These are phyloP conservation scores for Arabidopsis suecica DNA, from an alignment of 345 rosid genomes.

Conservation along the genomic window DNA sequence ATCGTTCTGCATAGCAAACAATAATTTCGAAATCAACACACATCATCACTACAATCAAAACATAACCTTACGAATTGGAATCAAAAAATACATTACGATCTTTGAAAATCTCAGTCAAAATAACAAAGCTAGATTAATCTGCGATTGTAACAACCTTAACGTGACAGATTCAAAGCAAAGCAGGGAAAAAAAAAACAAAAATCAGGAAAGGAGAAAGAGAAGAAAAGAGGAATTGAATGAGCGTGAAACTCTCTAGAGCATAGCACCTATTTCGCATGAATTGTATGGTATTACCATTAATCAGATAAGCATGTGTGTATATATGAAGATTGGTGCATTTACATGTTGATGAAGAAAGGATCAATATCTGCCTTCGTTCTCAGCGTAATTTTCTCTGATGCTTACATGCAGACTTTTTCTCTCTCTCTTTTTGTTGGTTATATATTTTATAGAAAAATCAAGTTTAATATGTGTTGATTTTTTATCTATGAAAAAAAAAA, in stretches of 20 bases:
- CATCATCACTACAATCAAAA: not conserved
- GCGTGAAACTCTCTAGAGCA: conserved; percentile 40
- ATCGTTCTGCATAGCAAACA: conserved; percentile 15
- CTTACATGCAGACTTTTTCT: conserved; percentile 39
- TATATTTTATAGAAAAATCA: not conserved
- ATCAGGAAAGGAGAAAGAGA: not conserved
- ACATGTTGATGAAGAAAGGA: not conserved
- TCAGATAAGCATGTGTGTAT: not conserved
- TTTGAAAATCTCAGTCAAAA: too few relatives aligned
- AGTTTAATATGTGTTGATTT: not conserved
- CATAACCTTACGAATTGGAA: not conserved
- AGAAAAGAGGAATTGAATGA: conserved; percentile 31
- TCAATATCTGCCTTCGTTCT: conserved; percentile 28
- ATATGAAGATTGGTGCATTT: not conserved
- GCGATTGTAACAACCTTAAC: not conserved
- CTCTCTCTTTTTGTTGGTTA: not conserved
- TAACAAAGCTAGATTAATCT: not conserved
- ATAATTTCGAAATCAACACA: conserved; percentile 6
- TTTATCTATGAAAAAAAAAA: too few relatives aligned
- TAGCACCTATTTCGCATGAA: conserved; percentile 21
- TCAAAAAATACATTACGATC: not conserved
- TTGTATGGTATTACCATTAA: not conserved
- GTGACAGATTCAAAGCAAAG: conserved; percentile 21
- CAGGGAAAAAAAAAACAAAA: not conserved
- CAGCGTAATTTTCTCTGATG: conserved; percentile 36